Base-by-base conservation (phyloP, 495 filamentous ascomycete species). In the Penicillium ochrochloron region DNA sequence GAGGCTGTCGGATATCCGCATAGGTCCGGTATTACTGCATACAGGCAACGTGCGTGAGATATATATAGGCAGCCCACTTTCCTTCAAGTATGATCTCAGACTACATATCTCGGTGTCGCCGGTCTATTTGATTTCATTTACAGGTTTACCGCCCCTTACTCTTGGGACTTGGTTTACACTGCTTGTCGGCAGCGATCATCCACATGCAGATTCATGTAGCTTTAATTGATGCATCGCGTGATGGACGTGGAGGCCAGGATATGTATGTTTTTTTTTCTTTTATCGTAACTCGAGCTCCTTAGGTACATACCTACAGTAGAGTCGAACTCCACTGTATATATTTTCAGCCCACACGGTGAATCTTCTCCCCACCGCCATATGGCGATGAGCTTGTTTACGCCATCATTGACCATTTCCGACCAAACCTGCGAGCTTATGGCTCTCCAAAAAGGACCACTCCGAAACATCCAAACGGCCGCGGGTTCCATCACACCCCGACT, bases 401-500 rank as follows among this genome's bases (percentile, higher is more conserved):
- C 59, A 56, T 59, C 54, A 25, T 19, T 42, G 7, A 35, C 42
- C 17, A 25, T 31, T n/a, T 27, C 12, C 8, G 48, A 31, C 12
- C 48, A 52, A 31, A 21, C 48, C 48, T 2, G 12, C 12, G 14
- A 27, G 5, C 31, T 31, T 41, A 10, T 41, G 17, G 35, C 4
- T 14, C 15, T 41, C 37, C 15, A 41, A 14, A 29, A 1, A 31
- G 10, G 25, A 27, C 19, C 12, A 57, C 34, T 53, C 46, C 59
- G 62, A 63, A 65, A 70, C 65, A 60, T 54, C 27, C 65, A 61
- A 68, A 70, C 62, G 48, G 44, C 57, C 42, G 21, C n/a, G n/a
- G n/a, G n/a, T 33, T 23, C 57, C 29, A 50, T 19, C 50, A 63
- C 48, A 29, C 48, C n/a, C 25, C 7, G 48, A 27, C 48, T 9